Conservation (phyloP, 345 rosid genomes). For the Geranium rotundifolium region DNA sequence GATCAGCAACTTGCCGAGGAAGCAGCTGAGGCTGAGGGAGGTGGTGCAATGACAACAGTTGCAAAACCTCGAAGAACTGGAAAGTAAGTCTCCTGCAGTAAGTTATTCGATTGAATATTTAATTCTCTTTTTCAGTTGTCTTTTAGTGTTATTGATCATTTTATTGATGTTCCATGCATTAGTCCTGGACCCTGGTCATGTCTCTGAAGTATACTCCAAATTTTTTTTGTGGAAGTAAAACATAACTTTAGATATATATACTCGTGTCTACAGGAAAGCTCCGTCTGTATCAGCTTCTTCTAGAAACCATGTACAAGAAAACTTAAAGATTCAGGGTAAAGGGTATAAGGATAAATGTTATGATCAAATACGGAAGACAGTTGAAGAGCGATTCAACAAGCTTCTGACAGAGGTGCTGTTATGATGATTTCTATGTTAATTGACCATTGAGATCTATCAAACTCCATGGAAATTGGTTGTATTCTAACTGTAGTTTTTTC, state of each 20-base stretch:
- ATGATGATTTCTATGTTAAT: not conserved
- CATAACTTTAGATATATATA: too few species aligned
- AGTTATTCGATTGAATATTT: too few species aligned
- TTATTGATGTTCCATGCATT: too few species aligned
- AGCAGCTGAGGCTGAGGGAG: slow-evolving; percentile 99
- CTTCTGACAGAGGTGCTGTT: slow-evolving; percentile 61
- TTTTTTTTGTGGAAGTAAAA: not conserved
- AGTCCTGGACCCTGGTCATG: too few species aligned
- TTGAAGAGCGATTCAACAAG: slow-evolving; percentile 72
- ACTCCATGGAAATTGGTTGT: slow-evolving; percentile 8
- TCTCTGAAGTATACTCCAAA: too few species aligned
- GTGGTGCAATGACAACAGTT: slow-evolving; percentile 76
- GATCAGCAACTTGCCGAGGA: slow-evolving; percentile 98
- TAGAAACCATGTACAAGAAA: slow-evolving; percentile 51
- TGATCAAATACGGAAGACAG: slow-evolving; percentile 78
- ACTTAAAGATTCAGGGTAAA: slow-evolving; percentile 78
- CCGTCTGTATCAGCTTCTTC: slow-evolving; percentile 45
- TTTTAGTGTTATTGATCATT: too few species aligned
- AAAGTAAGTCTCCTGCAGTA: slow-evolving; percentile 31
- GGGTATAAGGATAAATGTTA: slow-evolving; percentile 96
- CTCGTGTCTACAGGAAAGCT: slow-evolving; percentile 37
- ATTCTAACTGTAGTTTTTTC: slow-evolving; percentile 12
- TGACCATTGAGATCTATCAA: slow-evolving; percentile 1
- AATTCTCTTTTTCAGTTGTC: too few species aligned
- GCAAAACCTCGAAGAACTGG: slow-evolving; percentile 89